Base-by-base conservation (phyloP, 2,329 filamentous ascomycete species). In the Aureobasidium uvarum region DNA sequence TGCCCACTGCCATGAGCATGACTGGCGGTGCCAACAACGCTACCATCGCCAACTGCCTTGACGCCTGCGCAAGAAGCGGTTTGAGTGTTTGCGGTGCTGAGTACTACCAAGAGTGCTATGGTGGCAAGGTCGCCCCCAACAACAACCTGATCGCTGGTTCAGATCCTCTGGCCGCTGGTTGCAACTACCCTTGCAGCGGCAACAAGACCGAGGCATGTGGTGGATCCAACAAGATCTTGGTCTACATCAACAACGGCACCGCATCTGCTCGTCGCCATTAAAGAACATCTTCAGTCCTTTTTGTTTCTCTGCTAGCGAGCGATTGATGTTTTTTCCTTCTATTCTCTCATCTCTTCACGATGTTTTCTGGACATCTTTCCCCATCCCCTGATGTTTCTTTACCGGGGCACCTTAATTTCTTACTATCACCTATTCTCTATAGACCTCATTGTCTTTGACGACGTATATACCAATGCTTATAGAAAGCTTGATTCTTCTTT, bases 191-290 rank as follows among this genome's bases (percentile, higher is more conserved):
- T 39, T 74, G 73, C 62, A 70, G 60, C 10, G 73, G 72, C 13
- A 74, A 74, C 66, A 66, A 59, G 54, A 72, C 69, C n/a, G 72
- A 74, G 69, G 69, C 70, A 33, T 74, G 73, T 69, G 73, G 73
- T 66, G 73, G 72, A 1, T 63, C 65, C 1, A 68, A 67, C 54
- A 64, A 68, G 20, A 68, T 74, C 18, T 54, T 72, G 52, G 69
- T 74, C 1, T 73, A 73, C 54, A 60, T 68, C 45, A 70, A 70
- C 66, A 71, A 71, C 51, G 70, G 70, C 31, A 71, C 69, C 36
- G 14, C 38, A 20, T 14, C 45, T 31, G 14, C 56, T 39, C 41
- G 58, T 38, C 41, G n/a, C 13, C 18, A 43, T 25, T 43, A 38
- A 45, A 20, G 16, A 23, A 13, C 25, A n/a, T 5, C 25, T 41